These are phyloP conservation scores for Calonectria honghensis DNA, from an alignment of 2,329 filamentous ascomycete species.

Conservation along the genomic window DNA sequence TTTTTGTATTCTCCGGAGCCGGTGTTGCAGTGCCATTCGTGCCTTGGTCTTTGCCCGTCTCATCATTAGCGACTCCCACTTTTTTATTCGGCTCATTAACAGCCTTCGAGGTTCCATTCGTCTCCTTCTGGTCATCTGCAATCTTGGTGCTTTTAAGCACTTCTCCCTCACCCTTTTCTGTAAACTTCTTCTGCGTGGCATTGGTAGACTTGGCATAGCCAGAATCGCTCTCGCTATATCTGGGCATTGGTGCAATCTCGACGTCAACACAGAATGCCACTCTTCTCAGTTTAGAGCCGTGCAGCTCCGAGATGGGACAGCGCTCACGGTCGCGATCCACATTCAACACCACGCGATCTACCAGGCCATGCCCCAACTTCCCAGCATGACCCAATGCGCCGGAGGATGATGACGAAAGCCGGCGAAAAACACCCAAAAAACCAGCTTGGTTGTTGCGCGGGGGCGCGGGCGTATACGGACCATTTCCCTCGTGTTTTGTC, in stretches of 20 bases:
- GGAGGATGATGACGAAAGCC: constrained; percentile 82
- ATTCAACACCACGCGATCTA: constrained; percentile 89
- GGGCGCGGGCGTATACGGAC: constrained; percentile 83
- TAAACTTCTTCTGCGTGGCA: constrained; percentile 73
- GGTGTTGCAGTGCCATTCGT: constrained; percentile 48
- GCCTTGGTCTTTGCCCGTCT: constrained; percentile 54
- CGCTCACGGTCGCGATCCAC: constrained; percentile 87
- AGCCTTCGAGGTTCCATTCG: constrained; percentile 62
- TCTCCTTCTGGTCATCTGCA: constrained; percentile 70
- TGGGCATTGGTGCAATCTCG: constrained; percentile 92
- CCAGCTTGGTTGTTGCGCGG: constrained; percentile 81
- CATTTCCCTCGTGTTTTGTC: constrained; percentile 73
- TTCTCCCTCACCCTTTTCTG: constrained; percentile 83
- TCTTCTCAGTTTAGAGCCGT: constrained; percentile 86
- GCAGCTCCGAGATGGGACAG: constrained; percentile 86
- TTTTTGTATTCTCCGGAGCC: constrained; percentile 72
- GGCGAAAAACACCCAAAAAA: constrained; percentile 88
- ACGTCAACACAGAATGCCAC: constrained; percentile 98
- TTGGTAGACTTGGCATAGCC: constrained; percentile 64
- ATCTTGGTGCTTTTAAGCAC: constrained; percentile 81
- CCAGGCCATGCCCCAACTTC: constrained; percentile 77
- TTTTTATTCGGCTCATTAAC: constrained; percentile 65
- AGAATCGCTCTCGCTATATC: constrained; percentile 79
- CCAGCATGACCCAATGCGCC: constrained; percentile 54
- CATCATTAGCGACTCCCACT: constrained; percentile 54